These are phyloP conservation scores for Pochonia chlamydosporia DNA, from an alignment of 2,329 filamentous ascomycete genomes.

Conservation along the genomic window DNA sequence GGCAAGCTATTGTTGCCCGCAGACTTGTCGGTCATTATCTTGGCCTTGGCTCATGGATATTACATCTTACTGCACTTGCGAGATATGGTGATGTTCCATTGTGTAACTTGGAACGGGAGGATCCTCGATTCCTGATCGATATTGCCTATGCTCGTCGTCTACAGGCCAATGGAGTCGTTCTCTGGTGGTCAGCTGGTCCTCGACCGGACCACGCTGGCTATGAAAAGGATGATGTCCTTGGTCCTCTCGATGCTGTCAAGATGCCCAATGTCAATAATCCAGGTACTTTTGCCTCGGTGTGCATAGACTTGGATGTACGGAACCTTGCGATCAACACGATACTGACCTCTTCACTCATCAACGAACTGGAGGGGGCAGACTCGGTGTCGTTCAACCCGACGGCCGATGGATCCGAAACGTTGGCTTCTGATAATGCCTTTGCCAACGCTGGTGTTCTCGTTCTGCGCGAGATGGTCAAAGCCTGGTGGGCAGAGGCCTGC, in stretches of 20 bases:
- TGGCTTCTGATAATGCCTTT: conserved; percentile 86
- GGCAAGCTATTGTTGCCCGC: conserved; percentile 85
- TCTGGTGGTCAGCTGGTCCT: conserved; percentile 92
- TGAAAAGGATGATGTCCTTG: conserved; percentile 84
- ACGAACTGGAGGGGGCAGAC: conserved; percentile 88
- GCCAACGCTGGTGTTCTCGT: conserved; percentile 87
- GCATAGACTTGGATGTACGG: conserved; percentile 87
- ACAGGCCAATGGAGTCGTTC: conserved; percentile 83
- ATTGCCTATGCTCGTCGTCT: conserved; percentile 87
- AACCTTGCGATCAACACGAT: conserved; percentile 98
- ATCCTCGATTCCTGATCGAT: conserved; percentile 92
- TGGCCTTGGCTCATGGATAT: conserved; percentile 85
- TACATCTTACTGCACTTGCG: conserved; percentile 80
- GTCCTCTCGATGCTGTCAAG: conserved; percentile 75
- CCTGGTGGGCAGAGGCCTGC: conserved; percentile 96
- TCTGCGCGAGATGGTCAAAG: conserved; percentile 94
- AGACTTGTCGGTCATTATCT: conserved; percentile 86
- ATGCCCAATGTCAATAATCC: conserved; percentile 94
- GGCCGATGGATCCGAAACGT: conserved; percentile 38
- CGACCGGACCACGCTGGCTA: conserved; percentile 93
- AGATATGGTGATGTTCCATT: conserved; percentile 91
- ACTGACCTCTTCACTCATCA: conserved; percentile 90
- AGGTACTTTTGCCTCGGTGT: conserved; percentile 91
- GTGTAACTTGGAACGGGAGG: conserved; percentile 91
- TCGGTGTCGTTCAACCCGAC: conserved; percentile 71